Conservation (phyloP, 176 grass and related monocot genomes). For the Oryza nivara region DNA sequence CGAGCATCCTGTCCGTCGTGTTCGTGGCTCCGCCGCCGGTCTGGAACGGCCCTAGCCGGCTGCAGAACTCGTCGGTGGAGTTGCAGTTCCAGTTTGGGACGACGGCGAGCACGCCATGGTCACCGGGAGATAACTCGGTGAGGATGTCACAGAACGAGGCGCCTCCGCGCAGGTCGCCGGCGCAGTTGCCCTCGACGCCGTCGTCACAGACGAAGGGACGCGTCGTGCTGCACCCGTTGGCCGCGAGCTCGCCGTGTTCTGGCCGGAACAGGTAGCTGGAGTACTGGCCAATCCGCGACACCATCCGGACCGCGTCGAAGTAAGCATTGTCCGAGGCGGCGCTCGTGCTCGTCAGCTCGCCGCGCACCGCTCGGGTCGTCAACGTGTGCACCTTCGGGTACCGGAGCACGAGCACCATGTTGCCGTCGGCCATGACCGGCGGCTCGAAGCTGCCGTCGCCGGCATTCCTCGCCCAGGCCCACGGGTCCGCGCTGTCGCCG, state of each 20-base stretch:
- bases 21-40: neutral
- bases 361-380: constrained; percentile 50
- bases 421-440: constrained; percentile 13
- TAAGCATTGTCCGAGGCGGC: constrained; percentile 29
- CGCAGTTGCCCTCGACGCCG: constrained; percentile 8
- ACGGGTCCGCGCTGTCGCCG: constrained; percentile 14
- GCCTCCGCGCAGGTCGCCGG: constrained; percentile 38
- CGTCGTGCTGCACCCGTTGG: constrained; percentile 26
- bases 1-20: constrained; percentile 31
- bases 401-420: constrained; percentile 46
- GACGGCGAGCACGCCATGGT: constrained; percentile 27
- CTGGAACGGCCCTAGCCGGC: constrained; percentile 50
- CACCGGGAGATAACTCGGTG: neutral
- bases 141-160: constrained; percentile 51
- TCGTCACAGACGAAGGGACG: constrained; percentile 20
- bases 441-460: constrained; percentile 25
- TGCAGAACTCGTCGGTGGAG: constrained; percentile 52
- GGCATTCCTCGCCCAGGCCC: constrained; percentile 38
- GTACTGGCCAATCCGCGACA: constrained; percentile 46
- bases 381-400: constrained; percentile 54
- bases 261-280: constrained; percentile 54
- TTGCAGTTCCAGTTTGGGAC: constrained; percentile 56
- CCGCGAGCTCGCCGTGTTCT: constrained; percentile 19
- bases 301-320: constrained; percentile 48
- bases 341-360: constrained; percentile 50